Evolutionary conservation across 352 stramenopile species (phyloP).

Genomic region (Phytophthora syringae): DNA sequence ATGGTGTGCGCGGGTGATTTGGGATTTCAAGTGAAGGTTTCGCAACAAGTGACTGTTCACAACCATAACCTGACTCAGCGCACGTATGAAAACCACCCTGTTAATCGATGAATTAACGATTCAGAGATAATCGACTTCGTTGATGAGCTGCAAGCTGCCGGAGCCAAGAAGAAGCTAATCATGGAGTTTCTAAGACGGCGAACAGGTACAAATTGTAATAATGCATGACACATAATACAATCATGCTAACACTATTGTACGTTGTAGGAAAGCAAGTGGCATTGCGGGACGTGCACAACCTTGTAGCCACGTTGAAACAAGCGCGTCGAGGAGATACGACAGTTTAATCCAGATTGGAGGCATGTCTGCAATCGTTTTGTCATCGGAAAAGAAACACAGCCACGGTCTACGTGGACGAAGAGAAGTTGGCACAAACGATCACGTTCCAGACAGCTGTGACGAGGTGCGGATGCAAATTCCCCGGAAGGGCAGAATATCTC

Average conservation of each 20-base stretch:
- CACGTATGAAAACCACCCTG: neutral
- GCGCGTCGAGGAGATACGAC: neutral
- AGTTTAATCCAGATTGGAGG: too few species aligned
- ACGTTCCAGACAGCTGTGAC: too few species aligned
- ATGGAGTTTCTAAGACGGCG: neutral
- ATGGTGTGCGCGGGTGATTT: neutral
- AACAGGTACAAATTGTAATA: neutral
- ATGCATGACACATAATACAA: too few species aligned
- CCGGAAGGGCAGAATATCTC: too few species aligned
- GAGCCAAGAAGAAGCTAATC: neutral
- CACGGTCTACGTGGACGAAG: too few species aligned
- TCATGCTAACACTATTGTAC: too few species aligned
- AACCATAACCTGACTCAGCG: neutral
- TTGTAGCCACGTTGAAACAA: neutral
- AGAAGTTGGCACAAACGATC: too few species aligned
- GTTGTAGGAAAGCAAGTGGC: neutral
- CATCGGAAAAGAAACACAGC: too few species aligned
- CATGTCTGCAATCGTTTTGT: too few species aligned
- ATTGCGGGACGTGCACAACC: too few species aligned
- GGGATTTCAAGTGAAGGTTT: neutral
- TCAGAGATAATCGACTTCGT: neutral
- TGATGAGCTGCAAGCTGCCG: neutral
- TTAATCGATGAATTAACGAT: neutral
- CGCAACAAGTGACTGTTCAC: neutral
- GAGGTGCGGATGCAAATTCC: too few species aligned